These are phyloP conservation scores for Panaeolus cyanescens DNA, from an alignment of 768 basidiomycete species.

Conservation along the genomic window DNA sequence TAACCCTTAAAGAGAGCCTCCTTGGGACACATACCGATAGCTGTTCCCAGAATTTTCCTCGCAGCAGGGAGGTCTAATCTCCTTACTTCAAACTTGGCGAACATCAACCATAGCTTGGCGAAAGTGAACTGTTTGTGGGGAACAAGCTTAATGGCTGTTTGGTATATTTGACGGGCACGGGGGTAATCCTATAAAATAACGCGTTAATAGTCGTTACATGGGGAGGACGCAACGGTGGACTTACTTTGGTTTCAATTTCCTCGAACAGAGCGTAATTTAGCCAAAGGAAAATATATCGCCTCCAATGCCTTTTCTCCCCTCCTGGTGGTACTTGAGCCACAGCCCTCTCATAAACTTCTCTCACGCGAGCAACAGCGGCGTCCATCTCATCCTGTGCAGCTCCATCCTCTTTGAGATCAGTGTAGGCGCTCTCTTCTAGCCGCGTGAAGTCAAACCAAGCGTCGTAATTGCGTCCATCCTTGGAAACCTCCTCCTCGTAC, in stretches of 20 bases:
- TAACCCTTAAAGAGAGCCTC: constrained; percentile 95
- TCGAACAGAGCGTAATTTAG: constrained; percentile 95
- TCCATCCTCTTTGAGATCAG: constrained; percentile 75
- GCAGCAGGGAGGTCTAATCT: constrained; percentile 81
- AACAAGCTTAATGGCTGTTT: constrained; percentile 84
- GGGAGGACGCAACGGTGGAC: constrained; percentile 11
- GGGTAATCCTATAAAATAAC: constrained; percentile 63
- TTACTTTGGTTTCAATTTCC: constrained; percentile 91
- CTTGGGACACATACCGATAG: constrained; percentile 96
- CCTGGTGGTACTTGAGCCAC: constrained; percentile 96
- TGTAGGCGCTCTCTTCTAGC: constrained; percentile 86
- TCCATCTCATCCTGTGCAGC: constrained; percentile 71
- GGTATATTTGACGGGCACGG: constrained; percentile 89
- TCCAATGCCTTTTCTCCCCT: constrained; percentile 89
- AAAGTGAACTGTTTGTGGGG: constrained; percentile 98
- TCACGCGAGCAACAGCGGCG: constrained; percentile 61
- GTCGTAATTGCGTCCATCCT: constrained; percentile 95
- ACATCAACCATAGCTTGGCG: constrained; percentile 94
- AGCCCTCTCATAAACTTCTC: constrained; percentile 95
- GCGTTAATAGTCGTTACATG: background rate
- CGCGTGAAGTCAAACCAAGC: constrained; percentile 98
- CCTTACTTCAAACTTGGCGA: constrained; percentile 90
- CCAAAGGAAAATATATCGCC: constrained; percentile 91
- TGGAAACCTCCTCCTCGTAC: constrained; percentile 93
- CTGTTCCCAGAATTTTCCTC: constrained; percentile 85